Percentiles rank a stretch among this genome's conserved stretches.
phyloP scores from a whole-genome alignment of 768 basidiomycete genomes.

The Boletales sp. region DNA sequence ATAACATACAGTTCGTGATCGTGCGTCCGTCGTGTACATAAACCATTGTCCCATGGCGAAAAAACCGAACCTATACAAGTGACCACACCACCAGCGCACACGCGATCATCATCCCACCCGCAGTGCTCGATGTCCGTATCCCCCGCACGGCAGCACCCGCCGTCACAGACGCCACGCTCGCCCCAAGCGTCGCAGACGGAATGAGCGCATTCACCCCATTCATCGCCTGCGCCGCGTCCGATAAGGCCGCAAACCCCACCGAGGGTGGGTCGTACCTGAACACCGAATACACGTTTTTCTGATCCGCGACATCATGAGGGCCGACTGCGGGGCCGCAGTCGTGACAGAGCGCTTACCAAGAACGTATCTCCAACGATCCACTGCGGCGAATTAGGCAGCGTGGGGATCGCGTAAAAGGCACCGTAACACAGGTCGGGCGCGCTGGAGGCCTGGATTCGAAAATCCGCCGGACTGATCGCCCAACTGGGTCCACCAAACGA shows the following conservation, averaged over 20 bases:
- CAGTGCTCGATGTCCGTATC: neutral
- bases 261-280: slow-evolving; percentile 46
- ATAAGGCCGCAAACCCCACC: slow-evolving; percentile 49
- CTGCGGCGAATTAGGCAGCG: slow-evolving; percentile 47
- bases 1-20: too few relatives aligned
- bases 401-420: slow-evolving; percentile 72
- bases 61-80: neutral
- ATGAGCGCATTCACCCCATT: slow-evolving; percentile 21
- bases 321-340: neutral
- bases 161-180: slow-evolving; percentile 11
- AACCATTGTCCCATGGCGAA: too few relatives aligned
- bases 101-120: neutral
- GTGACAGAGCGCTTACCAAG: slow-evolving; percentile 34
- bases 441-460: slow-evolving; percentile 44
- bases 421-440: slow-evolving; percentile 64
- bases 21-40: too few relatives aligned
- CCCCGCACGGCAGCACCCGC: slow-evolving; percentile 9
- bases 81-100: slow-evolving; percentile 8
- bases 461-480: slow-evolving; percentile 45
- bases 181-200: slow-evolving; percentile 22
- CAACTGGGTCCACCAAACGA: slow-evolving; percentile 46
- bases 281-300: slow-evolving; percentile 58
- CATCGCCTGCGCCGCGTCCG: slow-evolving; percentile 25
- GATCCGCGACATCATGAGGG: neutral
- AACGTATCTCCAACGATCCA: slow-evolving; percentile 95